phyloP scores from a whole-genome alignment of 306 rosid species.

The Vigna mungo region DNA sequence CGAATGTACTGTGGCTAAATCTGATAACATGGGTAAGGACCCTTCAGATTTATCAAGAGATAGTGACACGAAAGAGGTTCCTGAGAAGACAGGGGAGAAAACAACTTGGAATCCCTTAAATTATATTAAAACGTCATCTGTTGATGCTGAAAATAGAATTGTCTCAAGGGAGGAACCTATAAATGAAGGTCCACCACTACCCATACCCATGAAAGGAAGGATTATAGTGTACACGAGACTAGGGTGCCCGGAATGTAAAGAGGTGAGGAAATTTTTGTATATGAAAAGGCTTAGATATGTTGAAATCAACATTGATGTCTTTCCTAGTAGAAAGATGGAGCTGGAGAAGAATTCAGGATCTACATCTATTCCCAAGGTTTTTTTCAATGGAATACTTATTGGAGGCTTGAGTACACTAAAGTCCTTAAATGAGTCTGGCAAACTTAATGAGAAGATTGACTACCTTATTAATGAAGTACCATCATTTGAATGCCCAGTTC shows the following conservation, averaged over 20 bases:
- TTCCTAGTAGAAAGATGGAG: constrained; percentile 73
- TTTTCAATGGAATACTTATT: constrained; percentile 72
- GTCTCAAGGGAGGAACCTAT: constrained; percentile 51
- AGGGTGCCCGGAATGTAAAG: constrained; percentile 72
- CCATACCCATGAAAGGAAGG: constrained; percentile 69
- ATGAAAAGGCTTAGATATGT: constrained; percentile 71
- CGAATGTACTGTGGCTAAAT: constrained; percentile 34
- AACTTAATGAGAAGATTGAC: constrained; percentile 77
- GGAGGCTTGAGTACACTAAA: constrained; percentile 70
- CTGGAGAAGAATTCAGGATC: constrained; percentile 72
- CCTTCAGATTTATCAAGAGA: constrained; percentile 50
- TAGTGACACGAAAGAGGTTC: constrained; percentile 45
- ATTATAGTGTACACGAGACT: constrained; percentile 71
- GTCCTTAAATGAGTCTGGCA: constrained; percentile 63
- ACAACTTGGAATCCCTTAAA: constrained; percentile 65
- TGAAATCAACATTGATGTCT: constrained; percentile 78
- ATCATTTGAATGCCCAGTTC: constrained; percentile 70
- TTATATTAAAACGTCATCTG: constrained; percentile 53
- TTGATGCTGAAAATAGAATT: constrained; percentile 47
- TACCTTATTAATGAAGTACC: constrained; percentile 66
- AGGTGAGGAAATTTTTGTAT: constrained; percentile 62
- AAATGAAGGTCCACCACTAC: constrained; percentile 46
- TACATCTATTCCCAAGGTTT: constrained; percentile 70
- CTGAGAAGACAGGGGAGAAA: constrained; percentile 57
- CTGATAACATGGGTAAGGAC: constrained; percentile 42